These are phyloP conservation scores for Mycena polygramma DNA, from an alignment of 768 basidiomycete species.

Conservation along the genomic window DNA sequence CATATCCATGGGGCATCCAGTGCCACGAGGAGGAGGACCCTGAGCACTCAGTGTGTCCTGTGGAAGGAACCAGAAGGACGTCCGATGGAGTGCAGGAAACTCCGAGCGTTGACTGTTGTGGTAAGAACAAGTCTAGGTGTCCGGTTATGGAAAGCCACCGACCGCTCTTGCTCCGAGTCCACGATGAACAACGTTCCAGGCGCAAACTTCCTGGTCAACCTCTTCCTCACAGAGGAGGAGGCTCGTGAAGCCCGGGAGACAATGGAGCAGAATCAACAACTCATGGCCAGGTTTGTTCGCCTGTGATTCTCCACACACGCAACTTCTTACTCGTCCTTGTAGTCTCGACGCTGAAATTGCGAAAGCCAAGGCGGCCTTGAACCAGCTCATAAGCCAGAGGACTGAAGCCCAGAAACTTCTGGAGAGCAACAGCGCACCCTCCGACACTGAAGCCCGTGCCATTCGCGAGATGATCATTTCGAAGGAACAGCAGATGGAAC, in stretches of 20 bases:
- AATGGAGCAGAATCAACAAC: conserved; percentile 29
- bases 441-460: conserved; percentile 28
- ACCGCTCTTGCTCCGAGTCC: conserved; percentile 15
- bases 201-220: conserved; percentile 24
- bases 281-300: conserved; percentile 31
- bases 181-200: conserved; percentile 29
- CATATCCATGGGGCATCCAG: too few species aligned
- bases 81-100: too few species aligned
- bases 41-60: too few species aligned
- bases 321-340: not conserved
- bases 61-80: too few species aligned
- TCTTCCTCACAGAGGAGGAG: conserved; percentile 31
- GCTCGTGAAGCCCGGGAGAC: conserved; percentile 15
- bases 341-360: conserved; percentile 41
- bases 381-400: conserved; percentile 34
- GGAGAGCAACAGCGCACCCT: conserved; percentile 34
- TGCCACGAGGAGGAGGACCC: too few species aligned
- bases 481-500: conserved; percentile 33
- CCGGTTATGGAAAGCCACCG: not conserved
- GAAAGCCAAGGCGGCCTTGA: conserved; percentile 30
- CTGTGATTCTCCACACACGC: too few species aligned
- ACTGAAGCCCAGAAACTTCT: conserved; percentile 35
- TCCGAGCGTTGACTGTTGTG: too few species aligned
- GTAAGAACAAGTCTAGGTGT: not conserved
- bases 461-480: conserved; percentile 38